Percentiles rank a stretch among this genome's conserved stretches.
phyloP scores from a whole-genome alignment of 176 grass and related monocot genomes.

The Pontederia paniculata region DNA sequence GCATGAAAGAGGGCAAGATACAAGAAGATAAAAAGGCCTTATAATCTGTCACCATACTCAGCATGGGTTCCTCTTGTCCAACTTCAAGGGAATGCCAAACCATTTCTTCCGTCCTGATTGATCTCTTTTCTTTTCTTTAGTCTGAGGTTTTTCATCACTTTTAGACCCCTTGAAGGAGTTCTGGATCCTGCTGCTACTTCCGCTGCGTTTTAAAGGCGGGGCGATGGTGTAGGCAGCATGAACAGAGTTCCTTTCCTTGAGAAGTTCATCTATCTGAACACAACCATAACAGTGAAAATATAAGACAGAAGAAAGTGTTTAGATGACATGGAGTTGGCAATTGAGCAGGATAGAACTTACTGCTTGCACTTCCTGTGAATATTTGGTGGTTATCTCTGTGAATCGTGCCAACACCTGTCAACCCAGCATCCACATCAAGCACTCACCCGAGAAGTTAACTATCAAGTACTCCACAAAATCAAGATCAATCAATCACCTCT shows the following conservation, averaged over 20 bases:
- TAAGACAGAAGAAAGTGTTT: constrained; percentile 1
- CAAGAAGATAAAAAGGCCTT: not conserved
- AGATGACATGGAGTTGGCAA: constrained; percentile 12
- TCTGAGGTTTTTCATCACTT: constrained; percentile 27
- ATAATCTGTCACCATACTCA: constrained; percentile 37
- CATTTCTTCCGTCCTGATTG: constrained; percentile 60
- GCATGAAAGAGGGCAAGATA: not conserved
- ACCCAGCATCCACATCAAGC: constrained; percentile 6
- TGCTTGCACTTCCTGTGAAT: constrained; percentile 88
- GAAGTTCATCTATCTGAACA: constrained; percentile 64
- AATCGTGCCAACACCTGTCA: constrained; percentile 75
- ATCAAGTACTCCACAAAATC: not conserved
- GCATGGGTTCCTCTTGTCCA: constrained; percentile 81
- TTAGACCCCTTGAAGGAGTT: constrained; percentile 38
- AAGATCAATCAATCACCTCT: constrained; percentile 25
- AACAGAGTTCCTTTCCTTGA: constrained; percentile 70
- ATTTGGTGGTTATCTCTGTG: constrained; percentile 93
- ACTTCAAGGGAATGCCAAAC: constrained; percentile 82
- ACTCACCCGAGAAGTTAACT: not conserved
- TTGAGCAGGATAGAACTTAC: constrained; percentile 23
- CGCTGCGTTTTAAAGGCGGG: constrained; percentile 53
- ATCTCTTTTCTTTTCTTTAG: constrained; percentile 41
- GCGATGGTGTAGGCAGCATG: constrained; percentile 79
- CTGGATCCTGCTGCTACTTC: constrained; percentile 50
- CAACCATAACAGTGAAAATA: not conserved